A percentile compares a stretch with the other conserved stretches of the same genome.
phyloP scores from a whole-genome alignment of 2,329 filamentous ascomycete genomes.

The Venturia aucupariae region DNA sequence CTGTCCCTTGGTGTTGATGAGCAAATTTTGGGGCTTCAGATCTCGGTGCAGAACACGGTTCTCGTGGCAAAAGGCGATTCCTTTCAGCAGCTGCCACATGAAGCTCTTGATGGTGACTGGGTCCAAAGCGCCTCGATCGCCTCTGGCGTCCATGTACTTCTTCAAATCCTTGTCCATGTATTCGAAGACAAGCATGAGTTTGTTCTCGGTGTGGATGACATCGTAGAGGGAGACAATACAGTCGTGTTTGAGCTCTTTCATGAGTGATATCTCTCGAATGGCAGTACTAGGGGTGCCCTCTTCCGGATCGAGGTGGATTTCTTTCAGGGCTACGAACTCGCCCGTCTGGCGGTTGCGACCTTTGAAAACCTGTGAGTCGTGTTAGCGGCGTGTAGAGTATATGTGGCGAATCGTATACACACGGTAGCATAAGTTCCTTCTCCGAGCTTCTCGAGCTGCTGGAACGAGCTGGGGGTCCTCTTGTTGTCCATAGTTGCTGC shows the following conservation, averaged over 20 bases:
- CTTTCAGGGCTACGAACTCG: constrained; percentile 92
- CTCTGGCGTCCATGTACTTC: constrained; percentile 94
- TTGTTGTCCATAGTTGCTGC: constrained; percentile 68
- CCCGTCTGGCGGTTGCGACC: constrained; percentile 94
- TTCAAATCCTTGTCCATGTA: constrained; percentile 98
- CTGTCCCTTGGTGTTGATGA: constrained; percentile 86
- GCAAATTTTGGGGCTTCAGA: constrained; percentile 89
- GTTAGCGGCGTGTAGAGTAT: constrained; percentile 12
- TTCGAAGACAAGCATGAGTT: constrained; percentile 98
- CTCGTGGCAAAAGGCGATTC: constrained; percentile 96
- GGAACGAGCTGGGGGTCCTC: constrained; percentile 90
- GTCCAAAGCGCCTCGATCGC: constrained; percentile 82
- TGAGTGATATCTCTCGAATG: constrained; percentile 95
- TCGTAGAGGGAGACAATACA: constrained; percentile 97
- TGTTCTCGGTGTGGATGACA: constrained; percentile 99
- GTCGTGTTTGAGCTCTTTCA: constrained; percentile 99
- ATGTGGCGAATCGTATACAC: constrained; percentile 30
- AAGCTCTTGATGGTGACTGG: constrained; percentile 92
- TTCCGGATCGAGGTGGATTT: constrained; percentile 97
- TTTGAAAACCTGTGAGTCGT: constrained; percentile 72
- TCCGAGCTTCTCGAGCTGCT: constrained; percentile 96
- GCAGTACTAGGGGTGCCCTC: constrained; percentile 95
- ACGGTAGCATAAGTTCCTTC: constrained; percentile 98
- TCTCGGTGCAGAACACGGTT: constrained; percentile 94
- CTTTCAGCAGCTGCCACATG: constrained; percentile 94